Evolutionary conservation across 345 rosid genomes (phyloP).

Genomic region (Laguncularia racemosa): DNA sequence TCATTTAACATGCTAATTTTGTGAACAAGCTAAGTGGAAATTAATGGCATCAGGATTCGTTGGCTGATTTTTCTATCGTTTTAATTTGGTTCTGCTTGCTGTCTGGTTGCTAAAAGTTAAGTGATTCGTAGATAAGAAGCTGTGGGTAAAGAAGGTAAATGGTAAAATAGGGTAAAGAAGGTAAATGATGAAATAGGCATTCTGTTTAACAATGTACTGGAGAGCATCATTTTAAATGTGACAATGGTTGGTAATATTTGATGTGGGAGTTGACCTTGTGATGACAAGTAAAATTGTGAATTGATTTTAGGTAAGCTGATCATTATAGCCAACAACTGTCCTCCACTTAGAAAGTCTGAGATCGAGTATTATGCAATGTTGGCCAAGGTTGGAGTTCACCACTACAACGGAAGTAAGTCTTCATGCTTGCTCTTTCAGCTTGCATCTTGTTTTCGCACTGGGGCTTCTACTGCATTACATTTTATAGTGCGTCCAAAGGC

Average conservation of each 20-base stretch:
- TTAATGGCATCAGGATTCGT: too few relatives aligned
- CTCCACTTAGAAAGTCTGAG: constrained; percentile 39
- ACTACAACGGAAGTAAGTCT: constrained; percentile 38
- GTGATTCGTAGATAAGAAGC: background rate
- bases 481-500: too few relatives aligned
- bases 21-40: too few relatives aligned
- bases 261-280: background rate
- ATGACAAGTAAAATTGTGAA: background rate
- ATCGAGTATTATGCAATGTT: constrained; percentile 44
- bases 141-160: background rate
- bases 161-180: background rate
- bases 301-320: constrained; percentile 24
- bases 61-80: too few relatives aligned
- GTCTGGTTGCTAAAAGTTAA: too few relatives aligned
- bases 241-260: too few relatives aligned
- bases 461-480: too few relatives aligned
- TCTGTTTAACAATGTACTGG: background rate
- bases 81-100: too few relatives aligned
- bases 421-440: background rate
- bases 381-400: constrained; percentile 40
- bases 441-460: too few relatives aligned
- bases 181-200: background rate
- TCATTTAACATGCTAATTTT: too few relatives aligned
- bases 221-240: too few relatives aligned
- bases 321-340: constrained; percentile 35